Evolutionary conservation across 495 filamentous ascomycete species (phyloP).

Genomic region (Neurospora sp.): DNA sequence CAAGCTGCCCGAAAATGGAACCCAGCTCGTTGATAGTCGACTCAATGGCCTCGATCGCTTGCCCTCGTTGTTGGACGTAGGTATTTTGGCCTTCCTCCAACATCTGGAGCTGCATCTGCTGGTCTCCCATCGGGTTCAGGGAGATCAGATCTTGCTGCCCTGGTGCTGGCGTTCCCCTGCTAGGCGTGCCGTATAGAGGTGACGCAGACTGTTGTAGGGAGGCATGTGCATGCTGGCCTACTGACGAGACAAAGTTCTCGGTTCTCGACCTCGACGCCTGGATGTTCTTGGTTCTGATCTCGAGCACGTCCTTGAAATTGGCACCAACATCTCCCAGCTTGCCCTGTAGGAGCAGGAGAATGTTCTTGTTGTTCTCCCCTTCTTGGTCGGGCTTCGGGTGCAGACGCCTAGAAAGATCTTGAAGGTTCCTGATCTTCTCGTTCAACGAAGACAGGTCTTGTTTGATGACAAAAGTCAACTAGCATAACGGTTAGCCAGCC

Average conservation of each 20-base stretch:
- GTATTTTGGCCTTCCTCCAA: slow-evolving; percentile 89
- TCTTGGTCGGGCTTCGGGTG: slow-evolving; percentile 77
- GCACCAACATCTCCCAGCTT: slow-evolving; percentile 89
- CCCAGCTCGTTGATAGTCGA: slow-evolving; percentile 89
- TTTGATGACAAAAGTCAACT: slow-evolving; percentile 66
- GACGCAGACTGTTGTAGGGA: slow-evolving; percentile 59
- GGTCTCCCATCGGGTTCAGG: slow-evolving; percentile 74
- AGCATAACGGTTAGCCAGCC: slow-evolving; percentile 1
- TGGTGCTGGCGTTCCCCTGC: slow-evolving; percentile 44
- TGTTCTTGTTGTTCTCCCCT: slow-evolving; percentile 95
- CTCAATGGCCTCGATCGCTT: slow-evolving; percentile 96
- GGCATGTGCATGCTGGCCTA: slow-evolving; percentile 56
- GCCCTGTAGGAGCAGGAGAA: slow-evolving; percentile 84
- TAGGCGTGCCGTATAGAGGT: slow-evolving; percentile 80
- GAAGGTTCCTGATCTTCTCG: slow-evolving; percentile 70
- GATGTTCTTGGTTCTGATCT: slow-evolving; percentile 96
- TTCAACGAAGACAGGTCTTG: slow-evolving; percentile 90
- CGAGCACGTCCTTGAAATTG: slow-evolving; percentile 94
- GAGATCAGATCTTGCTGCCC: slow-evolving; percentile 62
- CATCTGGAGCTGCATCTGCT: slow-evolving; percentile 78
- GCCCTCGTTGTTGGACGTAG: slow-evolving; percentile 87
- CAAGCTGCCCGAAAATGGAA: slow-evolving; percentile 93
- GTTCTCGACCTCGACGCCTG: slow-evolving; percentile 86
- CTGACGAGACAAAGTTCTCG: slow-evolving; percentile 90
- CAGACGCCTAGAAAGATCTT: slow-evolving; percentile 55